These are phyloP conservation scores for Lactarius deliciosus DNA, from an alignment of 768 basidiomycete species.

Conservation along the genomic window DNA sequence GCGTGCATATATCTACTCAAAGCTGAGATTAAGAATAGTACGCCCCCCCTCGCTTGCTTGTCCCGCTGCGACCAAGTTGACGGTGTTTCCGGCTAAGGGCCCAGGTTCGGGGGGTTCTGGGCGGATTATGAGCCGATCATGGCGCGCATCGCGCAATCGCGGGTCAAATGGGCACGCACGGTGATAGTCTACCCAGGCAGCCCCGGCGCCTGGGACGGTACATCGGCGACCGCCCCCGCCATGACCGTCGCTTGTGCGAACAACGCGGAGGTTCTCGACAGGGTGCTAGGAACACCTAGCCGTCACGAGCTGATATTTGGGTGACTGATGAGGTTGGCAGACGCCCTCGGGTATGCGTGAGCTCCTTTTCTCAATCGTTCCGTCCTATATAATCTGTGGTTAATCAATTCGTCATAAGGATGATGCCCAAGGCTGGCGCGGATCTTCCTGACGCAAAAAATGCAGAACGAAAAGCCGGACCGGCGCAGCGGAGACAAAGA, in stretches of 20 bases:
- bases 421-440: conserved; percentile 50
- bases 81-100: conserved; percentile 39
- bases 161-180: background rate
- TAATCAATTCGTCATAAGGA: conserved; percentile 45
- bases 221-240: no score
- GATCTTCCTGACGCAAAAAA: conserved; percentile 32
- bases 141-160: conserved; percentile 59
- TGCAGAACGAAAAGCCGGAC: background rate
- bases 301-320: no score
- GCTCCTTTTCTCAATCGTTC: background rate
- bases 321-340: conserved; percentile 80
- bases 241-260: conserved; percentile 62
- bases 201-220: no score
- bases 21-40: conserved; percentile 75
- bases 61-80: background rate
- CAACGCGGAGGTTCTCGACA: conserved; percentile 77
- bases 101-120: conserved; percentile 84
- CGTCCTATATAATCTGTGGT: background rate
- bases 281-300: conserved; percentile 48
- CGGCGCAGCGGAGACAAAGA: conserved; percentile 18
- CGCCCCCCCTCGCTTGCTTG: conserved; percentile 19
- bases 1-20: conserved; percentile 83
- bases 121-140: conserved; percentile 86
- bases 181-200: no score
- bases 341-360: conserved; percentile 73